Base-by-base conservation (phyloP, 306 rosid species). In the Lathyrus aphaca region DNA sequence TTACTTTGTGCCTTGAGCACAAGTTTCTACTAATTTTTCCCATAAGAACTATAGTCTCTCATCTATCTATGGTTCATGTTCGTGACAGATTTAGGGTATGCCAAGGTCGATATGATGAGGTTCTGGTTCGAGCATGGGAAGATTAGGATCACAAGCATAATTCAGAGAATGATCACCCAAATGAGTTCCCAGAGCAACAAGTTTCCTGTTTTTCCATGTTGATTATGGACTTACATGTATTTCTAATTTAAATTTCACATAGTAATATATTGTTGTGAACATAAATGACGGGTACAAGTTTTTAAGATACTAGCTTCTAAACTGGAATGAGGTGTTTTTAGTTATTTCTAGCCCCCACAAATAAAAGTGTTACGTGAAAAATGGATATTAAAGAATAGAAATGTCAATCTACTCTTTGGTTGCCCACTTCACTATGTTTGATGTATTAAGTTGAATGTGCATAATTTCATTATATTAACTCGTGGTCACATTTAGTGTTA, bases 161-260 rank as follows among this genome's bases (percentile, higher is more conserved):
- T 63, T 94, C 96, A n/a, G 96, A 90, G 80, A 94, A 94, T 66
- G 95, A 90, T 78, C 94, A 94, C 80, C 98, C 97, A 9, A 75
- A 77, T 69, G 88, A 74, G 38, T 94, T 94, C 81, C 88, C 90
- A 27, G 89, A 87, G 51, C 82, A 86, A 66, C 98, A 94, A 96
- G 98, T 88, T 48, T 75, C 64, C 25, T 42, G 21, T 66, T 77
- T 43, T 79, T 46, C n/a, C n/a, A n/a, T n/a, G n/a, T n/a, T n/a
- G n/a, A n/a, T n/a, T n/a, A n/a, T n/a, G n/a, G n/a, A n/a, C n/a
- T n/a, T n/a, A n/a, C n/a, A n/a, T n/a, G n/a, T n/a, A n/a, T n/a
- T n/a, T n/a, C n/a, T n/a, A n/a, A n/a, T n/a, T n/a, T n/a, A n/a
- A n/a, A n/a, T n/a, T n/a, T n/a, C n/a, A n/a, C n/a, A n/a, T n/a